Base-by-base conservation (phyloP, 352 stramenopile genomes). In the Halophytophthora polymorphica region DNA sequence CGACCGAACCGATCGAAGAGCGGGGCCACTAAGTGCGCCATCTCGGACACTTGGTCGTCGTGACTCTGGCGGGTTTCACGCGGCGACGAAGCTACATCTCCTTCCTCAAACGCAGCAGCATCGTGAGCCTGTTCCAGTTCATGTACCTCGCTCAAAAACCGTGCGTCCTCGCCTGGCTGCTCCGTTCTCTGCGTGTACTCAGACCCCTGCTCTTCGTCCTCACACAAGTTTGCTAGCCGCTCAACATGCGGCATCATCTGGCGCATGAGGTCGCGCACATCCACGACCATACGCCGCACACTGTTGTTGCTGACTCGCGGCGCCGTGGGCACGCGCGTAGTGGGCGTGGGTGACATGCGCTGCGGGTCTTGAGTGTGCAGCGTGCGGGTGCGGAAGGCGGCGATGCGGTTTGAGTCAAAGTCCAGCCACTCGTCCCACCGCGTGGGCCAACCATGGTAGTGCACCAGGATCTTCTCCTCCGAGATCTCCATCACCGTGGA, bases 381-480 rank as follows among this genome's bases (percentile, higher is more conserved):
- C 0, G 96, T 99, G 3, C 93, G 75, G 7, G 95, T 98, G 5
- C 96, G 85, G 64, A 99, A 99, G 0, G 95, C 93, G 0, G 96
- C 89, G 36, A 99, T 89, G 6, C 96, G 80, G 18, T 89, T 77
- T 35, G 95, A 98, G 64, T 98, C 83, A 38, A 88, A 89, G 39
- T 96, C 74, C 46, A 99, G 90, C 93, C 94, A 98, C 66, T 99
- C 97, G 68, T 99, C 95, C 97, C 97, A 99, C 6, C 96, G 81
- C 28, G 90, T 77, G 1, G 97, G 96, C 96, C 96, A 99, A 11
- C 95, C 95, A 50, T 99, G 97, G 66, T 98, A 99, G 61, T 98
- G 95, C 22, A 99, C 80, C 15, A 98, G 61, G 25, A 98, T 60
- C 50, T 98, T 86, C 22, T 88, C 77, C 8, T 78, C 64, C 0